A percentile compares a stretch with the other conserved stretches of the same genome.
phyloP scores from a whole-genome alignment of 768 basidiomycete species.

The Lactarius pseudohatsudake region DNA sequence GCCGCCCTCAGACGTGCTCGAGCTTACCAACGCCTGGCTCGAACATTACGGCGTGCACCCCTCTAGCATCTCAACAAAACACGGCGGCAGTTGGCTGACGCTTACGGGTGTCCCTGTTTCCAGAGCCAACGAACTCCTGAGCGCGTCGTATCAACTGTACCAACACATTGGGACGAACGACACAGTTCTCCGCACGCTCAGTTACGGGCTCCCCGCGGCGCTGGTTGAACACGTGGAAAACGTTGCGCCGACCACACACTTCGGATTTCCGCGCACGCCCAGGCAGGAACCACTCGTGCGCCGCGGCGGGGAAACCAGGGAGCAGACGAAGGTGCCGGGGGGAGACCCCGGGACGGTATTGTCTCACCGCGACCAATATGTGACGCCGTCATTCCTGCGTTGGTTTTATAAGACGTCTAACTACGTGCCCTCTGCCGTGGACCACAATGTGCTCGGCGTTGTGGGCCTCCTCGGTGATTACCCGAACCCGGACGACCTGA shows the following conservation, averaged over 20 bases:
- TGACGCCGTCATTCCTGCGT: too few relatives aligned
- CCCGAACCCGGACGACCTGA: background rate
- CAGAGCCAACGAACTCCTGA: too few relatives aligned
- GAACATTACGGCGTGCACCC: too few relatives aligned
- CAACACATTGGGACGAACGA: background rate
- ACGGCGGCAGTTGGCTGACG: too few relatives aligned
- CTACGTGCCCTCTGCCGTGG: background rate
- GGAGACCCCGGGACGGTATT: too few relatives aligned
- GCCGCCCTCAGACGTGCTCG: too few relatives aligned
- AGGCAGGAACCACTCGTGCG: background rate
- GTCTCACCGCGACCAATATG: too few relatives aligned
- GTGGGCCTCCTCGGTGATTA: background rate
- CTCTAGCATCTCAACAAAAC: too few relatives aligned
- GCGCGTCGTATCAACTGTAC: too few relatives aligned
- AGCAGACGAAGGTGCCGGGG: too few relatives aligned
- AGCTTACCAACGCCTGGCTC: too few relatives aligned
- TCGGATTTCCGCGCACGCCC: background rate
- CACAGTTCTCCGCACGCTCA: background rate
- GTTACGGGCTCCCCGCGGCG: background rate
- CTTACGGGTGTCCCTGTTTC: too few relatives aligned
- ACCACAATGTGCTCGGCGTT: background rate
- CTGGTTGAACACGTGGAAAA: background rate
- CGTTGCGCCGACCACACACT: background rate
- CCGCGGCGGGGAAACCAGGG: background rate
- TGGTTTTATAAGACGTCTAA: background rate